phyloP scores from a whole-genome alignment of 148 eudicot genomes.

The Rhododendron griersonianum region DNA sequence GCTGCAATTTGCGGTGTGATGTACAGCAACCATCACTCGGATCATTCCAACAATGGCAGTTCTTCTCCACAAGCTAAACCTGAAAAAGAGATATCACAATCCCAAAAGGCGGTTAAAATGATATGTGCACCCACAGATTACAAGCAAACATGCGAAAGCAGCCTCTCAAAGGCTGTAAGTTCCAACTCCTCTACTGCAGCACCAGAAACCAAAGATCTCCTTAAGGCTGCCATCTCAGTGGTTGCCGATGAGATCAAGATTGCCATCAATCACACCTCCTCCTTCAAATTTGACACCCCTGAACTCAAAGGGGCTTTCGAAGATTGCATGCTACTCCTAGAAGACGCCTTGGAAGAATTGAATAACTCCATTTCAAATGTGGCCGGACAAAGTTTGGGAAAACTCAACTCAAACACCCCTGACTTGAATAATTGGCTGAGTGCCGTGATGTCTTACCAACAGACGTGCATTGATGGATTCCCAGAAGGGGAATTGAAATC shows the following conservation, averaged over 20 bases:
- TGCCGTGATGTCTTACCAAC: slow-evolving; percentile 75
- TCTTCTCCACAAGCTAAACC: not conserved
- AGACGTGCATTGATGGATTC: slow-evolving; percentile 71
- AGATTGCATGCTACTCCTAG: slow-evolving; percentile 52
- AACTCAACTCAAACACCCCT: slow-evolving; percentile 14
- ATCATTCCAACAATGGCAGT: not conserved
- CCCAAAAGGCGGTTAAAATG: slow-evolving; percentile 32
- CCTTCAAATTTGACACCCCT: slow-evolving; percentile 37
- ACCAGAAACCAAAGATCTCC: slow-evolving; percentile 41
- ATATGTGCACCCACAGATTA: slow-evolving; percentile 60
- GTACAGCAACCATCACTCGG: slow-evolving; percentile 10
- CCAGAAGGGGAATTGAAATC: slow-evolving; percentile 48
- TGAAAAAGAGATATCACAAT: slow-evolving; percentile 2
- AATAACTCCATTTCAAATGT: slow-evolving; percentile 27
- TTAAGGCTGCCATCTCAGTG: slow-evolving; percentile 50
- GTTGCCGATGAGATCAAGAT: slow-evolving; percentile 39
- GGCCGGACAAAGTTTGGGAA: slow-evolving; percentile 12
- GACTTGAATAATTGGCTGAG: slow-evolving; percentile 77
- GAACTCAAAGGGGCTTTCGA: slow-evolving; percentile 55
- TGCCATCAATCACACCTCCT: slow-evolving; percentile 26
- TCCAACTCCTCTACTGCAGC: slow-evolving; percentile 13
- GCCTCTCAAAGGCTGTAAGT: slow-evolving; percentile 34
- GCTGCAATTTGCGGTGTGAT: slow-evolving; percentile 34
- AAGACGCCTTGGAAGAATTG: slow-evolving; percentile 67
- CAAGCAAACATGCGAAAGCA: slow-evolving; percentile 45